Evolutionary conservation across 2,329 filamentous ascomycete species (phyloP), one percentile per base, ranked within the genome.

Genomic region (Dactylellina haptotyla): DNA sequence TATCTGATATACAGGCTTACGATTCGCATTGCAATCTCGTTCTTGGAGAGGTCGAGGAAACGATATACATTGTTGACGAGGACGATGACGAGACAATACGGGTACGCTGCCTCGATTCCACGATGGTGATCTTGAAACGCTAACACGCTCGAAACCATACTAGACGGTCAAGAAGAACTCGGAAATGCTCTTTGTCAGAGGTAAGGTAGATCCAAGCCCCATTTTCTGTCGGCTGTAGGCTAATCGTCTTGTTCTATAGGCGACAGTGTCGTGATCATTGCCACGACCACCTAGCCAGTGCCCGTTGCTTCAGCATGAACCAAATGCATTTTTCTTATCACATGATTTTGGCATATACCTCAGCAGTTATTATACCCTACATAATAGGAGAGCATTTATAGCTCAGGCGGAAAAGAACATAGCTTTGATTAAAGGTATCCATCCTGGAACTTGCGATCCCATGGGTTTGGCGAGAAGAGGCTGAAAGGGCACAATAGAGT

Each of bases 21-120:
- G 95, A 99, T 80, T 97, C 92, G 79, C 95, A 99, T 82, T 99
- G 96, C 86, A 99, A 99, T 80, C 83, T 99, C 46, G 92, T 99
- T 4, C 86, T 99, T 4, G 94, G 95, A 62, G 95, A 99, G 77
- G 95, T 98, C 3, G 93, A 97, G 80, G 95, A 99, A 84, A 98
- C 94, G 4, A 93, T 99, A 77, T 99, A 97, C 80, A 85, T 94
- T 32, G 89, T 96, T 3, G 90, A 93, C 12, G 92, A 96, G 41
- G 90, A 92, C 20, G 89, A 90, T 67, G 89, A 86, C 75, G 85
- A 94, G 67, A 87, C 87, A 26, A 84, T 92, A 78, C 91, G 88
- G 85, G 91, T 93, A 80, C 77, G 84, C 76, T 32, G 56, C 20
- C 18, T 53, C 48, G 10, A 34, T 25, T 9, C 32, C 32, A n/a